Percentiles rank a stretch among this genome's conserved stretches.
Conservation (phyloP, 179 eudicot genomes). For the Pouteria campechiana region DNA sequence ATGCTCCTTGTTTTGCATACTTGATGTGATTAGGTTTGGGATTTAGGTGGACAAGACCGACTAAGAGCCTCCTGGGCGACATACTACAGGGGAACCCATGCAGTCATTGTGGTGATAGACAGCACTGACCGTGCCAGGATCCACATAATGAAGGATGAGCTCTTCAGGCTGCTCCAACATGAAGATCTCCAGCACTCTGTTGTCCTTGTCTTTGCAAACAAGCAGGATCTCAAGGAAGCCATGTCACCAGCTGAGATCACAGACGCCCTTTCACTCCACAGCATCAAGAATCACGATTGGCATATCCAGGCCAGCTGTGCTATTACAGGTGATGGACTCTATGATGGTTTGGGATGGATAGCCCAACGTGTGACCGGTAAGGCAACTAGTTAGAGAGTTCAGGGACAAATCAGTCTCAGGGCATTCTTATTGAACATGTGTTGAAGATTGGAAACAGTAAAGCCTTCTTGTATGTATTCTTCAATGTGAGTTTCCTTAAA, state of each 20-base stretch:
- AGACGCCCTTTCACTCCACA: constrained; percentile 86
- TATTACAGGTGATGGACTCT: constrained; percentile 91
- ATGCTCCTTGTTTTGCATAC: not conserved
- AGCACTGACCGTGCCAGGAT: constrained; percentile 91
- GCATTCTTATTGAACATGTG: no score
- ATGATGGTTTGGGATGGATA: constrained; percentile 96
- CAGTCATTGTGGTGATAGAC: constrained; percentile 90
- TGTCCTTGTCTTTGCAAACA: constrained; percentile 78
- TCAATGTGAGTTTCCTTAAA: no score
- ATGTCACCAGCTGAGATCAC: constrained; percentile 93
- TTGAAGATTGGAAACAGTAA: no score
- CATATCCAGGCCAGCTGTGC: constrained; percentile 90
- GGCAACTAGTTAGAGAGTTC: constrained; percentile 44
- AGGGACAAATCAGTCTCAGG: no score
- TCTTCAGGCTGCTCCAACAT: constrained; percentile 67
- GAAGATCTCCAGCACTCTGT: constrained; percentile 83
- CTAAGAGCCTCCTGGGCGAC: constrained; percentile 95
- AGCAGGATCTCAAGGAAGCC: constrained; percentile 90
- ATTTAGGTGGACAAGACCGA: constrained; percentile 97
- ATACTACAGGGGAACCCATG: constrained; percentile 94
- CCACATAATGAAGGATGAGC: constrained; percentile 87
- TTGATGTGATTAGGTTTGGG: constrained; percentile 60
- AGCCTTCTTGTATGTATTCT: no score
- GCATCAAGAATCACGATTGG: constrained; percentile 94
- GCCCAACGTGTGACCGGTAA: constrained; percentile 85